Evolutionary conservation across 768 basidiomycete genomes (phyloP).

Genomic region (Russula abietina): DNA sequence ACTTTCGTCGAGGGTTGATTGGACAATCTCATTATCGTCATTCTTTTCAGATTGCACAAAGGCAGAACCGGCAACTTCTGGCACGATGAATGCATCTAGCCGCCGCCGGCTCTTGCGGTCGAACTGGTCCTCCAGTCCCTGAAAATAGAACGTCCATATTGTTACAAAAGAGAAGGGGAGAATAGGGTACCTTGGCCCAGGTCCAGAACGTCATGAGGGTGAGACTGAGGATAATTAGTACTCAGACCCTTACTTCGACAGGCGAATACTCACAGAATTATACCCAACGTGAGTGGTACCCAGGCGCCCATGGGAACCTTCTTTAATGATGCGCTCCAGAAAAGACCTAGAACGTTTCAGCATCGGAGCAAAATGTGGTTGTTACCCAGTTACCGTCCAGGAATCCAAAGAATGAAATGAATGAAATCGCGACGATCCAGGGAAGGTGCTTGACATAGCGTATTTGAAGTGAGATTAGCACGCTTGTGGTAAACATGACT

Average conservation of each 20-base stretch:
- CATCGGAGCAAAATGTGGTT: not conserved
- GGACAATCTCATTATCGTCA: not conserved
- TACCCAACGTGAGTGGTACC: slow-evolving; percentile 57
- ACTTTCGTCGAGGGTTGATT: not conserved
- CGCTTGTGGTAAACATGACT: slow-evolving; percentile 58
- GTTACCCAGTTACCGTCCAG: slow-evolving; percentile 41
- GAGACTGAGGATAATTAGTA: slow-evolving; percentile 29
- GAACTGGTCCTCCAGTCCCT: slow-evolving; percentile 54
- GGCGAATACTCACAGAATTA: slow-evolving; percentile 37
- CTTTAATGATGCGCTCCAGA: slow-evolving; percentile 58
- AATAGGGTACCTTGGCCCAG: slow-evolving; percentile 46
- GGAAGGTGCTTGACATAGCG: slow-evolving; percentile 48
- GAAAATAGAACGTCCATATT: not conserved
- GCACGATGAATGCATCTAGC: slow-evolving; percentile 48
- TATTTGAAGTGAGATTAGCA: slow-evolving; percentile 53
- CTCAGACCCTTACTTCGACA: not conserved
- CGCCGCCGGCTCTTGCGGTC: slow-evolving; percentile 51
- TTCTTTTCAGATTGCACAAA: slow-evolving; percentile 1
- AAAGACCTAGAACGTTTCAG: slow-evolving; percentile 34
- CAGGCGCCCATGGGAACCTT: slow-evolving; percentile 63
- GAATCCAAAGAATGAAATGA: slow-evolving; percentile 54
- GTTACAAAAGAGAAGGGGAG: not conserved
- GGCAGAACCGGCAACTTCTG: slow-evolving; percentile 26
- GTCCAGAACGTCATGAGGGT: slow-evolving; percentile 57
- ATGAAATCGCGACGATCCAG: slow-evolving; percentile 38